These are phyloP conservation scores for Colletotrichum incanum DNA, from an alignment of 2,329 filamentous ascomycete species.

Conservation along the genomic window DNA sequence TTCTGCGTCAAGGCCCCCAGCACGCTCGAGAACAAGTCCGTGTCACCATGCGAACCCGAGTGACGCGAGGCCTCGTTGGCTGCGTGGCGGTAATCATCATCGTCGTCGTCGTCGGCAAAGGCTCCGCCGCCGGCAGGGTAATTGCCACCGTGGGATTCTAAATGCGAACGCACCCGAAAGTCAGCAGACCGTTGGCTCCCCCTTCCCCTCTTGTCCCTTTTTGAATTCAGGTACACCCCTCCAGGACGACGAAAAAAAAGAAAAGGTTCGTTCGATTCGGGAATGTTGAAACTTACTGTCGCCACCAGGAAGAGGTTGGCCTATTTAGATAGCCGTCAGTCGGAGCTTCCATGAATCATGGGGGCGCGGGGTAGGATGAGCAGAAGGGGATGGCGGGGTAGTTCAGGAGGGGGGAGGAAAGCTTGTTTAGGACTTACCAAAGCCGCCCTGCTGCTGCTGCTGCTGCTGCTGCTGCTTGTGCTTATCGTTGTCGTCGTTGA, in stretches of 20 bases:
- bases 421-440: conserved; percentile 23
- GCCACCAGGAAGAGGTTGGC: conserved; percentile 43
- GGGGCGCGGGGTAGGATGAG: conserved; percentile 25
- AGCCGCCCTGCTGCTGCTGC: conserved; percentile 31
- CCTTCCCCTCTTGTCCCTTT: not conserved
- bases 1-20: conserved; percentile 65
- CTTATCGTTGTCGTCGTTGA: conserved; percentile 50
- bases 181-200: not conserved
- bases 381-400: conserved; percentile 38
- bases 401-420: not conserved
- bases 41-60: conserved; percentile 63
- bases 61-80: conserved; percentile 64
- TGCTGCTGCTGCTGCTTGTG: conserved; percentile 43
- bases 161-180: not conserved
- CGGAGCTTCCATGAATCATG: conserved; percentile 18
- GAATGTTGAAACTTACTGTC: conserved; percentile 49
- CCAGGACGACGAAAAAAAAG: not conserved
- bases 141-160: conserved; percentile 53
- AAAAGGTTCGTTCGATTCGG: not conserved
- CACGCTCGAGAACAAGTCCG: conserved; percentile 65
- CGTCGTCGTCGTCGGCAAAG: conserved; percentile 57
- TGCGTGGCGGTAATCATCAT: conserved; percentile 65
- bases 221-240: not conserved
- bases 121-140: conserved; percentile 54
- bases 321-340: conserved; percentile 20